Evolutionary conservation across 768 basidiomycete species (phyloP).

Genomic region (Lanmaoa pseudosensibilis): DNA sequence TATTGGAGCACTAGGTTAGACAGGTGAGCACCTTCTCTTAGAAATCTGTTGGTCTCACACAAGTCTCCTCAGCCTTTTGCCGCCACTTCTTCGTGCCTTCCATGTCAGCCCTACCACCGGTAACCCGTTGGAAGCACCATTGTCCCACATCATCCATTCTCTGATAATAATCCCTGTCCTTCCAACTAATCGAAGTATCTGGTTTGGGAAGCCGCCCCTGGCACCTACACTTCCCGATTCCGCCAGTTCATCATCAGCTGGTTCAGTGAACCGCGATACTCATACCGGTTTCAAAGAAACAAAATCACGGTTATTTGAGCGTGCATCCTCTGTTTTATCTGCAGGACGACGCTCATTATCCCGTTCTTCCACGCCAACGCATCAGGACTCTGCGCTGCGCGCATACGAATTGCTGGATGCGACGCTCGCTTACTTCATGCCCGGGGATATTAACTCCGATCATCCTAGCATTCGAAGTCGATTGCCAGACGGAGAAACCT

Average conservation of each 20-base stretch:
- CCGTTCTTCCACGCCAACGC: conserved; percentile 28
- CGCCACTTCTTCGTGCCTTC: conserved; percentile 70
- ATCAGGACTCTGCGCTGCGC: conserved; percentile 55
- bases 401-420: conserved; percentile 68
- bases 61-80: conserved; percentile 48
- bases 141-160: conserved; percentile 80
- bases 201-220: conserved; percentile 55
- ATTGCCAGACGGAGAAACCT: conserved; percentile 42
- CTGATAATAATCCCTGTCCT: conserved; percentile 77
- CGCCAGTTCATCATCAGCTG: conserved; percentile 34
- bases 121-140: conserved; percentile 65
- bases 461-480: conserved; percentile 56
- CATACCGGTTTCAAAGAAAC: conserved; percentile 20
- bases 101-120: conserved; percentile 59
- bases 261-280: conserved; percentile 13
- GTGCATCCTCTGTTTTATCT: conserved; percentile 29
- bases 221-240: conserved; percentile 38
- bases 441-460: conserved; percentile 62
- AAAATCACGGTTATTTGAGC: conserved; percentile 26
- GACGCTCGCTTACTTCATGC: conserved; percentile 61
- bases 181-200: conserved; percentile 52
- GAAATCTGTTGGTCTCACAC: not conserved
- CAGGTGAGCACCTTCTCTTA: conserved; percentile 43
- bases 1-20: conserved; percentile 75
- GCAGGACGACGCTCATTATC: conserved; percentile 37